phyloP scores from a whole-genome alignment of 345 rosid species.

The Eutrema japonicum region DNA sequence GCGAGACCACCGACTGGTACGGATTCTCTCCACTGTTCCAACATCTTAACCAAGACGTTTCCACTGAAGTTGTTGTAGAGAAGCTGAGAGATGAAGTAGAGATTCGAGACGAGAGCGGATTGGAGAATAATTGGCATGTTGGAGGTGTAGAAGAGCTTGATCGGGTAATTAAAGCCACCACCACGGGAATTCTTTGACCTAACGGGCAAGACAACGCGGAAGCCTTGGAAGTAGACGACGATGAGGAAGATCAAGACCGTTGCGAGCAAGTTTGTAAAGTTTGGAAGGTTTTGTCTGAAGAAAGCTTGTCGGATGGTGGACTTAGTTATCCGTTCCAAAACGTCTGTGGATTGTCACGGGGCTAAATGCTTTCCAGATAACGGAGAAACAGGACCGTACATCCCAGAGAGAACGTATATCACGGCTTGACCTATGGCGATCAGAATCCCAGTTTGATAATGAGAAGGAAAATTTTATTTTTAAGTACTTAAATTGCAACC shows the following conservation, averaged over 20 bases:
- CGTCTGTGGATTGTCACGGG: constrained; percentile 76
- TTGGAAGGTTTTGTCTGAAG: constrained; percentile 73
- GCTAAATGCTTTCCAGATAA: constrained; percentile 77
- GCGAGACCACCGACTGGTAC: constrained; percentile 27
- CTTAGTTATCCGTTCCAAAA: constrained; percentile 58
- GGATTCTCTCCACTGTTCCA: constrained; percentile 72
- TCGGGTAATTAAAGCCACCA: constrained; percentile 55
- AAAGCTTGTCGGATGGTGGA: constrained; percentile 71
- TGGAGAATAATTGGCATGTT: constrained; percentile 87
- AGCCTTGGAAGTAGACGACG: constrained; percentile 76
- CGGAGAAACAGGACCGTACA: constrained; percentile 69
- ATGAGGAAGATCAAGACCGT: constrained; percentile 63
- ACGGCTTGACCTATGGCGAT: constrained; percentile 72
- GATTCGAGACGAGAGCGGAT: constrained; percentile 75
- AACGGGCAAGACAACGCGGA: constrained; percentile 70
- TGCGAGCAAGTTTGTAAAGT: constrained; percentile 74
- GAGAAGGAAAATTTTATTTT: too few relatives aligned
- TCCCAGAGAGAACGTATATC: constrained; percentile 64
- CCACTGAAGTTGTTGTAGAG: constrained; percentile 64
- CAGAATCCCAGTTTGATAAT: constrained; percentile 45
- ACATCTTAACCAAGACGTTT: constrained; percentile 61
- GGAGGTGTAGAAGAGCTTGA: constrained; percentile 76
- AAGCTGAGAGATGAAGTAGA: constrained; percentile 71
- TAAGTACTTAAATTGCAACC: background rate
- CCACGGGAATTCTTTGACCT: constrained; percentile 79